phyloP scores from a whole-genome alignment of 345 rosid species.

The Atalantia buxifolia region DNA sequence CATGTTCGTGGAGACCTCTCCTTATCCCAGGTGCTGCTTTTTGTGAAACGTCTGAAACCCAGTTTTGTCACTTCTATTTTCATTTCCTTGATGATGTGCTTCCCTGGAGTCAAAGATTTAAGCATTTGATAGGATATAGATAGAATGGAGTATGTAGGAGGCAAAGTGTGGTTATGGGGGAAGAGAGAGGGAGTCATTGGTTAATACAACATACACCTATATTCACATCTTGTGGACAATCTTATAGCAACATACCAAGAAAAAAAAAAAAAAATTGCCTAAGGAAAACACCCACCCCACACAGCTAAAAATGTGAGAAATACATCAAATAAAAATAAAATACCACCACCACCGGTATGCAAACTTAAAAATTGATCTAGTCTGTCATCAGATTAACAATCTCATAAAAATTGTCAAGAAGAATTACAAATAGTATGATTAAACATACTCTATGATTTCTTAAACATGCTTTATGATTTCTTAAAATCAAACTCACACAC shows the following conservation, averaged over 20 bases:
- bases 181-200: neutral
- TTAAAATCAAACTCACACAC: no score
- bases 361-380: neutral
- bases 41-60: neutral
- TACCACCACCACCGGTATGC: neutral
- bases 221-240: neutral
- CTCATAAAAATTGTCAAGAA: neutral
- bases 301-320: neutral
- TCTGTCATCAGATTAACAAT: neutral
- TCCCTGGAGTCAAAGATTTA: neutral
- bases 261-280: neutral
- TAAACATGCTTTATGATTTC: no score
- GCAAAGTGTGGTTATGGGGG: no score
- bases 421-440: neutral
- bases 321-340: neutral
- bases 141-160: neutral
- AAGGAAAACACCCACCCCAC: neutral
- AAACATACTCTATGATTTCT: no score
- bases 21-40: constrained; percentile 64
- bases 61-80: neutral
- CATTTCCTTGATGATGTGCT: neutral
- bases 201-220: neutral
- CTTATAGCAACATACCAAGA: neutral
- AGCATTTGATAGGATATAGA: neutral
- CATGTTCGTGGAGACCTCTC: constrained; percentile 93